Percentiles rank a stretch among this genome's conserved stretches.
phyloP scores from a whole-genome alignment of 768 basidiomycete species.

The Lentinula sp. region DNA sequence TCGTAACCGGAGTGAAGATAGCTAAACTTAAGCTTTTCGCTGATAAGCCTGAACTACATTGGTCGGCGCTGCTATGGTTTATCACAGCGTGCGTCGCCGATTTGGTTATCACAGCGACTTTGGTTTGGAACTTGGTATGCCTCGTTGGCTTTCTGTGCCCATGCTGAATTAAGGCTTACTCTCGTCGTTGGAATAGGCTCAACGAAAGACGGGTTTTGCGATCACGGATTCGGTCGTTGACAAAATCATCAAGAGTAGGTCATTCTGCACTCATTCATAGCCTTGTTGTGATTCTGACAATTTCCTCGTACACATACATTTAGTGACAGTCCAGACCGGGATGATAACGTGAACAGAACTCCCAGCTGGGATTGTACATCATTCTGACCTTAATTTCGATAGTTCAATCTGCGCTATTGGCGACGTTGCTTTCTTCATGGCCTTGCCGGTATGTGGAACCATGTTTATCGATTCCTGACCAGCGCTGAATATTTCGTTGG shows the following conservation, averaged over 20 bases:
- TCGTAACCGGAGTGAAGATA: background rate
- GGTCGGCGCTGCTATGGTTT: slow-evolving; percentile 5
- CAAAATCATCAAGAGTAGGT: slow-evolving; percentile 5
- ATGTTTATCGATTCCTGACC: background rate
- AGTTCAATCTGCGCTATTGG: slow-evolving; percentile 34
- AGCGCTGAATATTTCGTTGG: background rate
- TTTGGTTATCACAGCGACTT: background rate
- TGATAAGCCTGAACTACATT: slow-evolving; percentile 3
- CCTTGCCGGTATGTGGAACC: slow-evolving; percentile 24
- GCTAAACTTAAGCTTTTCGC: slow-evolving; percentile 1
- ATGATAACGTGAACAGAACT: slow-evolving; percentile 1
- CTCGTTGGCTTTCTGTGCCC: background rate
- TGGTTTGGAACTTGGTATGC: slow-evolving; percentile 5
- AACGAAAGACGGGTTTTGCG: slow-evolving; percentile 4
- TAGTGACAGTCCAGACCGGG: slow-evolving; percentile 1
- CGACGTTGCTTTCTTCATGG: slow-evolving; percentile 37
- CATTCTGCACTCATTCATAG: background rate
- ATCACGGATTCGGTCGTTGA: slow-evolving; percentile 4
- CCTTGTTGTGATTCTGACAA: background rate
- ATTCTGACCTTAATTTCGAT: background rate
- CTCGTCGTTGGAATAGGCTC: background rate
- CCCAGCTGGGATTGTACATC: background rate
- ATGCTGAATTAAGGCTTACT: background rate
- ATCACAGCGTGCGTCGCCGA: slow-evolving; percentile 3
- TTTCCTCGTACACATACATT: background rate